These are phyloP conservation scores for Hibiscus syriacus DNA, from an alignment of 345 rosid genomes.

Conservation along the genomic window DNA sequence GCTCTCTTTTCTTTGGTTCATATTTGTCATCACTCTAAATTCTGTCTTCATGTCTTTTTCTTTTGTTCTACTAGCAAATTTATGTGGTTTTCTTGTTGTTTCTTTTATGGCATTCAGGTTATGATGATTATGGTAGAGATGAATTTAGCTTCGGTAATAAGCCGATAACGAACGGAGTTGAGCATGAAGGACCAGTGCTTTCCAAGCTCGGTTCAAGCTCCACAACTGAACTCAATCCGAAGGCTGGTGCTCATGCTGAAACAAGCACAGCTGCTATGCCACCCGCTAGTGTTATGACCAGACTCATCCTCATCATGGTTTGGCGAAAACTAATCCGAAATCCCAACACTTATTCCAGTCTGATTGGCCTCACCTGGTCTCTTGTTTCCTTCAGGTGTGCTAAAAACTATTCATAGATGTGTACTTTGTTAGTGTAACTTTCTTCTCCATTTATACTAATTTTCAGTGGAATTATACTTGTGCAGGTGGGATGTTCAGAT, in stretches of 20 bases:
- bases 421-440: not conserved
- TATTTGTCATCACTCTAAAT: too few relatives aligned
- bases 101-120: too few relatives aligned
- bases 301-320: conserved; percentile 90
- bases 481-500: conserved; percentile 66
- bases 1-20: too few relatives aligned
- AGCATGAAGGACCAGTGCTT: conserved; percentile 46
- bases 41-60: not conserved
- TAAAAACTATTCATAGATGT: not conserved
- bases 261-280: conserved; percentile 66
- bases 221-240: conserved; percentile 63
- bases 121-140: conserved; percentile 42
- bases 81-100: too few relatives aligned
- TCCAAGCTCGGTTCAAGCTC: conserved; percentile 71
- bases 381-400: conserved; percentile 69
- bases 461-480: not conserved
- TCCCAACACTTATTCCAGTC: conserved; percentile 88
- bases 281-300: conserved; percentile 87
- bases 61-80: not conserved
- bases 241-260: conserved; percentile 41
- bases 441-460: not conserved
- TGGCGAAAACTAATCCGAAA: conserved; percentile 52
- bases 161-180: conserved; percentile 27
- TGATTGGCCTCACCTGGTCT: conserved; percentile 90
- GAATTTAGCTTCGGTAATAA: conserved; percentile 60